Base-by-base conservation (phyloP, 768 basidiomycete genomes). In the Rhizopogon vulgaris region DNA sequence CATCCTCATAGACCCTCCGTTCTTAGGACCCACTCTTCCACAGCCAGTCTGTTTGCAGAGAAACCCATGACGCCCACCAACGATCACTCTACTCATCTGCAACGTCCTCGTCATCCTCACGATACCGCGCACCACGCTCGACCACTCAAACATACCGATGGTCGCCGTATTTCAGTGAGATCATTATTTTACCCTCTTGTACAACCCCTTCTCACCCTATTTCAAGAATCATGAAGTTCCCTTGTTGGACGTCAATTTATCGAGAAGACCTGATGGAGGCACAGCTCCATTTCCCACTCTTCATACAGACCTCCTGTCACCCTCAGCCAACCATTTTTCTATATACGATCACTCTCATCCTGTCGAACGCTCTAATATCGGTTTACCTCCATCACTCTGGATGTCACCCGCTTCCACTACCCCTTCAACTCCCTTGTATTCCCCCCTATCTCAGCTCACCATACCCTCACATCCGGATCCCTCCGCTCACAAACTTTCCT, bases 301-400 rank as follows among this genome's bases (percentile, higher is more conserved):
- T 10, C 62, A 58, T 15, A 54, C 49, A n/a, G 51, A 59, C 49
- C 48, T 60, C 34, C 60, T 57, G 18, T 55, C 67, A 25, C 57
- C 58, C 43, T 50, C 58, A 32, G 9, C 61, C 2, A 11, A 52
- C 15, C 52, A 62, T 52, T 66, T 67, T 15, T 56, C 62, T 1
- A 52, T 58, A 40, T 67, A 66, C 52, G 56, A 49, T 50, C 54
- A 62, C 49, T 11, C 32, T 10, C 32, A 34, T 34, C 60, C 73
- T 58, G 65, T 70, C 62, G 80, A 84, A 60, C 80, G 77, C 60
- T 75, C 77, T 42, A 71, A 73, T 55, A 60, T 73, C 32, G 78
- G 79, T 51, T 70, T 90, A 40, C 85, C 84, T 42, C 87, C 89
- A 3, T 87, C 88, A 38, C 69, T 90, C 38, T 91, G 88, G 89